These are phyloP conservation scores for Oldenlandia corymbosa DNA, from an alignment of 257 asterid species.

Conservation along the genomic window DNA sequence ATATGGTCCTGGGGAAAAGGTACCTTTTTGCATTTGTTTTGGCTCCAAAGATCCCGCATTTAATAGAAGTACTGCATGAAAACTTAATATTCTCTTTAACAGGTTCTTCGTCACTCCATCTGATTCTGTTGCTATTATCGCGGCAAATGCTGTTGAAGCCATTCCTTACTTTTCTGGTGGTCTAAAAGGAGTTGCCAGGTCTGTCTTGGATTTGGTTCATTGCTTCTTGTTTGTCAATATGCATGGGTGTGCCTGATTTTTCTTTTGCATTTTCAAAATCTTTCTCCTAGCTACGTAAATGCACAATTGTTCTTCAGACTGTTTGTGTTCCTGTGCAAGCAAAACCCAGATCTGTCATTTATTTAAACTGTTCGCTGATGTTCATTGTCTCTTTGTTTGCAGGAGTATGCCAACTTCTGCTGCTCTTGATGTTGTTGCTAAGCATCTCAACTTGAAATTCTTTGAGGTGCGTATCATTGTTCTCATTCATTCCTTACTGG, in stretches of 20 bases:
- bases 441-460: constrained; percentile 73
- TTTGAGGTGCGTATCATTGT: constrained; percentile 66
- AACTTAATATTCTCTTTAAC: constrained; percentile 14
- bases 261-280: neutral
- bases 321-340: neutral
- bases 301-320: neutral
- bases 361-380: neutral
- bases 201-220: neutral
- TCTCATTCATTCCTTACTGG: neutral
- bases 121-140: constrained; percentile 96
- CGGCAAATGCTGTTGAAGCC: constrained; percentile 89
- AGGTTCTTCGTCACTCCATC: constrained; percentile 99
- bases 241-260: neutral
- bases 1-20: constrained; percentile 97
- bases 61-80: constrained; percentile 7
- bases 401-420: constrained; percentile 99
- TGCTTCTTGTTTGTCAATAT: constrained; percentile 3
- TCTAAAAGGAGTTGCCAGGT: constrained; percentile 99
- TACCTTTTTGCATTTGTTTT: constrained; percentile 9
- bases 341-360: constrained; percentile 9
- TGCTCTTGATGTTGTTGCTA: constrained; percentile 97
- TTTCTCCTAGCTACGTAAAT: neutral
- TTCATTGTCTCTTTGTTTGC: constrained; percentile 20
- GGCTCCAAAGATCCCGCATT: constrained; percentile 13
- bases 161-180: constrained; percentile 96